Base-by-base conservation (phyloP, 2,329 filamentous ascomycete genomes). In the Diaporthe sp. region DNA sequence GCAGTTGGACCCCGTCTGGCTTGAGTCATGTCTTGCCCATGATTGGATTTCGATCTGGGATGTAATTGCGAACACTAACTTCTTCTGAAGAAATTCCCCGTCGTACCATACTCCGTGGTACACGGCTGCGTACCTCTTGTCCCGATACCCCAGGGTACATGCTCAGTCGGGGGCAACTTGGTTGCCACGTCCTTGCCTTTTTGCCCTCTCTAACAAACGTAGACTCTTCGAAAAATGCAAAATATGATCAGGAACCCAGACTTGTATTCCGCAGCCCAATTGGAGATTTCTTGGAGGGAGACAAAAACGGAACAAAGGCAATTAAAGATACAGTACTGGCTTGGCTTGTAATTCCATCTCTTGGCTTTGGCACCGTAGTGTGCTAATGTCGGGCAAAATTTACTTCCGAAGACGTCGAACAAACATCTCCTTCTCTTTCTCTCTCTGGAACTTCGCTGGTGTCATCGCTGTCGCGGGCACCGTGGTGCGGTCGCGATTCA, bases 11-110 rank as follows among this genome's bases (percentile, higher is more conserved):
- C n/a, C n/a, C 34, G 34, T 22, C 65, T 15, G 49, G n/a, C 49
- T 39, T n/a, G 49, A 70, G 65, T 70, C 65, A 55, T 55, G 49
- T 39, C 65, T 53, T 70, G 31, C n/a, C 15, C 46, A 55, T 5
- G 8, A 70, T 39, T 67, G 46, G 31, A 28, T 37, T 39, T 19
- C 46, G 31, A 53, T n/a, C 9, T 17, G 31, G 46, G 44, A 19
- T 53, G 3, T 68, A 15, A 28, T 37, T 67, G 62, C 44, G 62
- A 37, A 37, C 46, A 25, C n/a, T 39, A 39, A 28, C 22, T 25
- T 37, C 31, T 49, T 8, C 42, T 28, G 44, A 37, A 51, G 25
- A 10, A 51, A 51, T 17, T 49, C 13, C 42, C 42, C 28, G 25
- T n/a, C 19, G 9, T 51, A 15, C 28, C 19, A 25, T 46, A 17